Base-by-base conservation (phyloP, 1,284 basidiomycete species). In the Leccinum ponderosum region DNA sequence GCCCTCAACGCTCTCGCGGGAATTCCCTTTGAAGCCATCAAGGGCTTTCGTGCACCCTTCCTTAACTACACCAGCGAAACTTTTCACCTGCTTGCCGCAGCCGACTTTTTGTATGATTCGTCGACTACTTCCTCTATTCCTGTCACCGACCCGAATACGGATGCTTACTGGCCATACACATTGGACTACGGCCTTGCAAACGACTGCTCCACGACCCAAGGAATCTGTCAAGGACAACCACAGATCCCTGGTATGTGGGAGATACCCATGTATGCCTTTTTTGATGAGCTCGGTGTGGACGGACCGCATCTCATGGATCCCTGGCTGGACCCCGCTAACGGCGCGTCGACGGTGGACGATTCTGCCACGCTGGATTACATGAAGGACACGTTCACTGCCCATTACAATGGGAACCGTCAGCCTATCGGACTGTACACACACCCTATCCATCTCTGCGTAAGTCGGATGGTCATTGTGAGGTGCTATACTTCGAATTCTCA, bases 111-210 rank as follows among this genome's bases (percentile, higher is more conserved):
- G 33, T 56, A 56, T 12, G 52, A 55, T n/a, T 56, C 55, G 3
- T 56, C 55, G 15, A 73, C 87, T 0, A 80, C 85, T 3, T 80
- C 90, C 0, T 84, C 89, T 2, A 80, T 87, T 7, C 90, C 90
- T 11, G 90, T 91, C 42, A 87, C 85, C 8, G 86, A 87, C 57
- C 75, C 80, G 14, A 76, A 80, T 59, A 91, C 90, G 1, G 91
- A 94, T 66, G 90, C 91, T 5, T 90, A 76, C 74, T 90, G 88
- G 88, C 89, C 89, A 0, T 90, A 90, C 69, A 87, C 87, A 0
- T 79, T 90, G 55, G 87, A 90, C 68, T 75, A 90, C 69, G 91
- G 91, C 9, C 80, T 94, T 77, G 89, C 91, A 27, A 94, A 94
- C 70, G 85, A 93, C 71, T 94, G 92, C 69, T 73, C 89, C 56